phyloP scores from a whole-genome alignment of 306 rosid genomes.

The Acmispon strigosus region DNA sequence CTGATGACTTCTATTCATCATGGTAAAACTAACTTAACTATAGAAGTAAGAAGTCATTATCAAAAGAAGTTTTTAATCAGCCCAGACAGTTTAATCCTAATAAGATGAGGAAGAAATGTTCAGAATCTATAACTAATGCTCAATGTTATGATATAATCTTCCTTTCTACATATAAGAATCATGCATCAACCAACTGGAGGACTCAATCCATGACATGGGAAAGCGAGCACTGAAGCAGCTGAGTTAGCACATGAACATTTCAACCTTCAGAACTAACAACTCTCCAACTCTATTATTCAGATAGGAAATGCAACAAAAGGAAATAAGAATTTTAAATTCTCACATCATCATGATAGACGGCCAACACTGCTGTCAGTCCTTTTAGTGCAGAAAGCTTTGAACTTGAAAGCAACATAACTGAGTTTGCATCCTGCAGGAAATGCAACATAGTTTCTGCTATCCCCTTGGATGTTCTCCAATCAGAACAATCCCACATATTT shows the following conservation, averaged over 20 bases:
- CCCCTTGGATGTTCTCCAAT: conserved; percentile 65
- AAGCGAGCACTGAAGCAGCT: not conserved
- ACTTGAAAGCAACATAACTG: conserved; percentile 50
- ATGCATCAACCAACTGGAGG: not conserved
- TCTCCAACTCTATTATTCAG: not conserved
- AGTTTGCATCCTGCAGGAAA: conserved; percentile 61
- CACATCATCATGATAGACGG: conserved; percentile 58
- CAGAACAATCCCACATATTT: conserved; percentile 73
- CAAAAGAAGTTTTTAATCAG: not conserved
- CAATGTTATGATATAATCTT: conserved; percentile 1
- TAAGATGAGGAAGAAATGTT: not conserved
- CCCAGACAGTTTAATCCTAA: not conserved
- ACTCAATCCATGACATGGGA: conserved; percentile 3
- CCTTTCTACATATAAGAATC: conserved; percentile 10
- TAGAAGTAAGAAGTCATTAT: not conserved
- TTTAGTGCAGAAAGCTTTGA: conserved; percentile 70
- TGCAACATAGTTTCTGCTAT: conserved; percentile 68
- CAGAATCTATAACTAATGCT: not conserved
- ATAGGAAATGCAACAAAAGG: conserved; percentile 2
- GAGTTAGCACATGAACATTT: not conserved
- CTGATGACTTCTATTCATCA: not conserved
- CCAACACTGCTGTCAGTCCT: conserved; percentile 52
- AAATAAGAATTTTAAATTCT: conserved; percentile 36
- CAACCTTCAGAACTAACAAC: not conserved
- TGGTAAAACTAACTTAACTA: not conserved